These are phyloP conservation scores for Aspergillus brunneoviolaceus DNA, from an alignment of 2,329 filamentous ascomycete species.

Conservation along the genomic window DNA sequence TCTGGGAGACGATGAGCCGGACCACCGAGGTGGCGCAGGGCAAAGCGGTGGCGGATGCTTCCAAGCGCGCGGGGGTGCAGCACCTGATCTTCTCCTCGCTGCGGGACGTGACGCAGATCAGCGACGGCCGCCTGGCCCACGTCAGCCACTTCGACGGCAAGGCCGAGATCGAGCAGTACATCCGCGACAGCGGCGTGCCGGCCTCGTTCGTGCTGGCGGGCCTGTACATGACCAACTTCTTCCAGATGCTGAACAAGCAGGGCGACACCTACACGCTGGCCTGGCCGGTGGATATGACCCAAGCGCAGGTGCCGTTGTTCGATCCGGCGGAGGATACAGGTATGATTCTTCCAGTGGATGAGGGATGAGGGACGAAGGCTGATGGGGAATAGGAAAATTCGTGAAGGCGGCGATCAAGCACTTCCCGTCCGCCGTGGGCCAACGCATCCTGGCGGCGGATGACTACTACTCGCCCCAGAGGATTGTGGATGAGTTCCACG, in stretches of 20 bases:
- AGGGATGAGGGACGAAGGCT: too few relatives aligned
- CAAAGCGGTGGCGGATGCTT: slow-evolving; percentile 41
- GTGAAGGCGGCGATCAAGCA: slow-evolving; percentile 37
- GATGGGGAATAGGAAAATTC: slow-evolving; percentile 17
- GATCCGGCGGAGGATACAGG: slow-evolving; percentile 36
- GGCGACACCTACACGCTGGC: slow-evolving; percentile 28
- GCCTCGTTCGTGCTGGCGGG: slow-evolving; percentile 45
- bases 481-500: slow-evolving; percentile 40
- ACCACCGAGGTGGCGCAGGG: slow-evolving; percentile 33
- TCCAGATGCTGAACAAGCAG: slow-evolving; percentile 28
- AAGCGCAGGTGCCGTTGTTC: slow-evolving; percentile 45
- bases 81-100: slow-evolving; percentile 46
- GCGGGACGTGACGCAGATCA: slow-evolving; percentile 31
- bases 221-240: slow-evolving; percentile 47
- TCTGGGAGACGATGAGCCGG: slow-evolving; percentile 30
- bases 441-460: slow-evolving; percentile 47
- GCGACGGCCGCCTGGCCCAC: slow-evolving; percentile 34
- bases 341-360: not conserved
- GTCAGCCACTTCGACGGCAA: slow-evolving; percentile 46
- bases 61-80: slow-evolving; percentile 35
- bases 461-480: slow-evolving; percentile 43
- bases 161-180: slow-evolving; percentile 40
- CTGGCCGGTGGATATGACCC: slow-evolving; percentile 25
- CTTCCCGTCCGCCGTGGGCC: slow-evolving; percentile 46
- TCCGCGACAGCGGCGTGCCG: slow-evolving; percentile 32